A percentile compares a stretch with the other conserved stretches of the same genome.
phyloP scores from a whole-genome alignment of 441 rosid genomes.

The Erodium moschatum region DNA sequence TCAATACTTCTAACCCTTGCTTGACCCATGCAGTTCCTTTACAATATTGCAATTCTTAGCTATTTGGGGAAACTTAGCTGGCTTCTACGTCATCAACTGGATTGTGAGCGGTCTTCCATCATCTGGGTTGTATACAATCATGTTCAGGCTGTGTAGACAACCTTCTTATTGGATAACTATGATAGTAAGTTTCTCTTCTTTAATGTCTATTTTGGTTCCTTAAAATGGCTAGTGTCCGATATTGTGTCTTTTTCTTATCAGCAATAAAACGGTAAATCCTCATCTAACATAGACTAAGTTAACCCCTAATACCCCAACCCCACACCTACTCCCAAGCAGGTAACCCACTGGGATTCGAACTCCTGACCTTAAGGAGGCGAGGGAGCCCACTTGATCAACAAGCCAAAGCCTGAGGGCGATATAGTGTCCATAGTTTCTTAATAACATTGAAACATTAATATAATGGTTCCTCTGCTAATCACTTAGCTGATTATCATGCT shows the following conservation, averaged over 20 bases:
- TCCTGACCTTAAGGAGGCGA: neutral
- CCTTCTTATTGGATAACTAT: slow-evolving; percentile 90
- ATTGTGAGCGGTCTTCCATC: slow-evolving; percentile 78
- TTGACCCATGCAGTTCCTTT: slow-evolving; percentile 54
- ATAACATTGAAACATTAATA: too few species aligned
- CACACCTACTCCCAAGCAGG: too few species aligned
- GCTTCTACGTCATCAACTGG: slow-evolving; percentile 73
- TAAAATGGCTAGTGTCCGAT: neutral
- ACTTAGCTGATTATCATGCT: neutral
- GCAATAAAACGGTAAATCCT: too few species aligned
- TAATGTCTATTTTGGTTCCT: neutral
- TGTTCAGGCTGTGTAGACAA: slow-evolving; percentile 77
- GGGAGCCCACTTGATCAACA: neutral
- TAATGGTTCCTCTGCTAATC: too few species aligned
- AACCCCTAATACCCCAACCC: too few species aligned
- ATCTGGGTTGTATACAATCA: slow-evolving; percentile 87
- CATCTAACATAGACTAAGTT: too few species aligned
- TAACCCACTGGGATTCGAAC: too few species aligned
- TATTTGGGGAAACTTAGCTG: slow-evolving; percentile 84
- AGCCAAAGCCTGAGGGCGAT: too few species aligned
- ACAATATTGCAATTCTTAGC: slow-evolving; percentile 83
- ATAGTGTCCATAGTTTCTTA: neutral
- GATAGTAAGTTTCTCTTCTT: slow-evolving; percentile 44
- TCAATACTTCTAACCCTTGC: slow-evolving; percentile 1
- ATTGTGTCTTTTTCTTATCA: neutral